These are phyloP conservation scores for Mallotus nudiflorus DNA, from an alignment of 345 rosid genomes.

Conservation along the genomic window DNA sequence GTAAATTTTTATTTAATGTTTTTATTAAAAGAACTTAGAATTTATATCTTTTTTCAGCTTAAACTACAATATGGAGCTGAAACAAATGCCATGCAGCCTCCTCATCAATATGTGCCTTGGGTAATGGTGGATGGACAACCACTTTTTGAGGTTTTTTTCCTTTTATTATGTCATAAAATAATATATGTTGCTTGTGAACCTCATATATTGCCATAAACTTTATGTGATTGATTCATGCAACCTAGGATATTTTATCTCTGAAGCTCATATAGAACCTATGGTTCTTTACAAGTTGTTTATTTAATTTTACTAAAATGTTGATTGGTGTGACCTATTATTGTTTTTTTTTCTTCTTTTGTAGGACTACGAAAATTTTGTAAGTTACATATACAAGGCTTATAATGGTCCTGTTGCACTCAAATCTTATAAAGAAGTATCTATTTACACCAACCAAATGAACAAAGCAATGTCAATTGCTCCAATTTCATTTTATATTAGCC, in stretches of 20 bases:
- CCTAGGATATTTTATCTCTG: neutral
- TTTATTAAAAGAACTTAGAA: neutral
- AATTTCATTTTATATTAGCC: slow-evolving; percentile 40
- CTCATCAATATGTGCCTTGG: slow-evolving; percentile 93
- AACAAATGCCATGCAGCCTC: slow-evolving; percentile 77
- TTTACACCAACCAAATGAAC: slow-evolving; percentile 10
- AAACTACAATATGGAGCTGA: slow-evolving; percentile 77
- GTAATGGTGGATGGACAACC: slow-evolving; percentile 92
- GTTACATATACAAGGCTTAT: slow-evolving; percentile 81
- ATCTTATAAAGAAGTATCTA: slow-evolving; percentile 51
- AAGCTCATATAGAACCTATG: neutral
- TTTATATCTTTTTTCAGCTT: slow-evolving; percentile 52
- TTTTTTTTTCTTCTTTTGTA: slow-evolving; percentile 28
- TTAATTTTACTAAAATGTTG: neutral
- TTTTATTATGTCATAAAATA: slow-evolving; percentile 4
- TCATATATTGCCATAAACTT: neutral
- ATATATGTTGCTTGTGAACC: neutral
- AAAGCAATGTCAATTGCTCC: slow-evolving; percentile 26
- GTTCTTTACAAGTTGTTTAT: neutral
- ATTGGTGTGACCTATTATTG: neutral
- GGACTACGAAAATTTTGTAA: slow-evolving; percentile 78
- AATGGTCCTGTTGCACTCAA: slow-evolving; percentile 43
- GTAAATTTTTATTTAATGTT: neutral
- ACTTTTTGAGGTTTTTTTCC: slow-evolving; percentile 74
- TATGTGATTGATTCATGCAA: neutral